Evolutionary conservation across 495 filamentous ascomycete species (phyloP).

Genomic region (Melanomma pulvis-pyrius): DNA sequence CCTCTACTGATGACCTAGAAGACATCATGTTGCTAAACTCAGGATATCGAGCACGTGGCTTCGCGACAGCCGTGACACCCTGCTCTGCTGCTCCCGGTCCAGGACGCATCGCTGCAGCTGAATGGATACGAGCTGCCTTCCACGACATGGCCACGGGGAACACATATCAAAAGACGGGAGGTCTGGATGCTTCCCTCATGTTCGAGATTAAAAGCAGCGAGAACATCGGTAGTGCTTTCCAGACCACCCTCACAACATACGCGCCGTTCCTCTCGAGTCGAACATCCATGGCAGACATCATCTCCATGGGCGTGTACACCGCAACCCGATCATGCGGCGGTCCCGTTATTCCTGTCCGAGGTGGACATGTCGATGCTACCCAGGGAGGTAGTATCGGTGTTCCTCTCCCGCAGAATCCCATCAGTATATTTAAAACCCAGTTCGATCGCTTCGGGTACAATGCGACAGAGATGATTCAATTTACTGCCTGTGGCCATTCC

Average conservation of each 20-base stretch:
- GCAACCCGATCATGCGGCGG: conserved; percentile 63
- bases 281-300: conserved; percentile 58
- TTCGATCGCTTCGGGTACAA: conserved; percentile 61
- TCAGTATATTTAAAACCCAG: conserved; percentile 55
- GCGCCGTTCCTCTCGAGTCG: conserved; percentile 56
- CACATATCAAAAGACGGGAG: conserved; percentile 53
- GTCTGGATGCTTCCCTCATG: conserved; percentile 62
- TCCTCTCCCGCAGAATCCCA: conserved; percentile 61
- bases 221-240: conserved; percentile 62
- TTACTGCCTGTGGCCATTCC: conserved; percentile 64
- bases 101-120: conserved; percentile 59
- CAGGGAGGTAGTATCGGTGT: conserved; percentile 55
- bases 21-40: conserved; percentile 63
- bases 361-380: conserved; percentile 60
- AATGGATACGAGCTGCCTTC: conserved; percentile 65
- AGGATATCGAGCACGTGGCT: conserved; percentile 56
- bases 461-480: conserved; percentile 59
- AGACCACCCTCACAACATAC: conserved; percentile 58
- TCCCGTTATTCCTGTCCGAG: conserved; percentile 57
- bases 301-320: conserved; percentile 61
- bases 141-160: conserved; percentile 65
- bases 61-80: conserved; percentile 59
- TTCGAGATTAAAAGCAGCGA: conserved; percentile 57
- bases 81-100: conserved; percentile 59
- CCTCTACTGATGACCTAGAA: conserved; percentile 62